Evolutionary conservation across 106 monocot species (phyloP), one percentile per base, ranked within the genome.

Genomic region (Dioscorea dumetorum): DNA sequence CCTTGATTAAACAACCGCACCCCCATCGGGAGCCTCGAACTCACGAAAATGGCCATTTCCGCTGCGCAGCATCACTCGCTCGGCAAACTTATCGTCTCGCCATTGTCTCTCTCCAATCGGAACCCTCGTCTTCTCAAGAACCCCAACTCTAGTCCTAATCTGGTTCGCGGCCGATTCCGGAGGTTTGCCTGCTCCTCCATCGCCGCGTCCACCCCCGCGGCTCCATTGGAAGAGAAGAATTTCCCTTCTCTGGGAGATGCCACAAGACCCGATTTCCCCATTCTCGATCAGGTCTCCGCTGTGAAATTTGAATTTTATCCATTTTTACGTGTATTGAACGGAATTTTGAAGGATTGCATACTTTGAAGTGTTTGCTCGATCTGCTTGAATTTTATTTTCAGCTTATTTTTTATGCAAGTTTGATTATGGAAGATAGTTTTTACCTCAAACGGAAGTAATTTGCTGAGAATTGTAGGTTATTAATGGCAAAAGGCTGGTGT

Each of bases 221-320:
- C 48, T 48, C 12, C 63, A 0, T 4, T 48, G 2, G 11, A 24
- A 49, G 72, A 66, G 8, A 68, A 71, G 12, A 74, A 68, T 12
- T 61, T 85, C 5, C 66, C 74, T 51, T 90, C 97, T 19, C 87
- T 99, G 18, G 97, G 92, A 1, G 87, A 99, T 1, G 24, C 79
- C 81, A 77, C 74, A 66, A 57, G 92, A 5, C 70, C 72, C 19
- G 99, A 99, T 71, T 99, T 99, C 61, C 88, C 99, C 31, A 99
- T 91, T 59, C 93, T 99, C 62, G 78, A 87, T 60, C 93, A 93
- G 93, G 99, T 97, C 24, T 16, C 28, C 28, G 28, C 28, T 13
- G 16, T 6, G 33, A 35, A 14, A 32, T 33, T 14, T 64, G 9
- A 64, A 10, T 15, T n/a, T 64, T 64, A 17, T 28, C 28, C 28